A percentile compares a stretch with the other conserved stretches of the same genome.
Evolutionary conservation across 768 basidiomycete genomes (phyloP).

Genomic region (Chalciporus pseudorubinellus): DNA sequence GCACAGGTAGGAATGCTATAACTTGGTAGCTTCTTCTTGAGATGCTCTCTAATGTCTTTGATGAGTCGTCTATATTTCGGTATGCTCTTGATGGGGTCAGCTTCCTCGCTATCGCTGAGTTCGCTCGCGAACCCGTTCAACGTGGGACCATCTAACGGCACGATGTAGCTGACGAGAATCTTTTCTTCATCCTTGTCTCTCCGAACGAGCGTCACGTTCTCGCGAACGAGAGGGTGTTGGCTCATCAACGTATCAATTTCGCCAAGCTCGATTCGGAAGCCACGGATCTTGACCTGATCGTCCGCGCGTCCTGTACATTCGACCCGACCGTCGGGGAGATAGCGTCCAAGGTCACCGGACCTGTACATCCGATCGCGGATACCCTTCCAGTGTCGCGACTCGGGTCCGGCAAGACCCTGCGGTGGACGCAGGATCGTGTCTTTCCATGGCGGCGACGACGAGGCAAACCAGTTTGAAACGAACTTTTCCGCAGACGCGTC

Average conservation of each 20-base stretch:
- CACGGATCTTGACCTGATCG: conserved; percentile 98
- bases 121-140: conserved; percentile 74
- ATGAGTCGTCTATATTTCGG: conserved; percentile 83
- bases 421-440: conserved; percentile 74
- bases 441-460: conserved; percentile 42
- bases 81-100: conserved; percentile 70
- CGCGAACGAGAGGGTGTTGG: conserved; percentile 89
- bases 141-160: conserved; percentile 70
- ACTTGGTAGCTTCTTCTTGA: conserved; percentile 94
- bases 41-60: conserved; percentile 89
- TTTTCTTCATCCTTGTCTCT: conserved; percentile 99
- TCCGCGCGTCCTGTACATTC: conserved; percentile 98
- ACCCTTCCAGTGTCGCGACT: conserved; percentile 87
- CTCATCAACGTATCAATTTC: conserved; percentile 97
- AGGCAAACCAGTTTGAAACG: conserved; percentile 88
- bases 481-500: conserved; percentile 89
- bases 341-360: conserved; percentile 94
- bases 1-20: conserved; percentile 90
- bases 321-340: conserved; percentile 86
- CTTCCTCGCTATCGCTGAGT: conserved; percentile 45
- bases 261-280: conserved; percentile 96
- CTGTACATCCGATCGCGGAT: conserved; percentile 97
- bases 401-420: conserved; percentile 57
- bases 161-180: conserved; percentile 96
- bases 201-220: conserved; percentile 95